These are phyloP conservation scores for Akanthomyces muscarius DNA, from an alignment of 2,329 filamentous ascomycete genomes.

Conservation along the genomic window DNA sequence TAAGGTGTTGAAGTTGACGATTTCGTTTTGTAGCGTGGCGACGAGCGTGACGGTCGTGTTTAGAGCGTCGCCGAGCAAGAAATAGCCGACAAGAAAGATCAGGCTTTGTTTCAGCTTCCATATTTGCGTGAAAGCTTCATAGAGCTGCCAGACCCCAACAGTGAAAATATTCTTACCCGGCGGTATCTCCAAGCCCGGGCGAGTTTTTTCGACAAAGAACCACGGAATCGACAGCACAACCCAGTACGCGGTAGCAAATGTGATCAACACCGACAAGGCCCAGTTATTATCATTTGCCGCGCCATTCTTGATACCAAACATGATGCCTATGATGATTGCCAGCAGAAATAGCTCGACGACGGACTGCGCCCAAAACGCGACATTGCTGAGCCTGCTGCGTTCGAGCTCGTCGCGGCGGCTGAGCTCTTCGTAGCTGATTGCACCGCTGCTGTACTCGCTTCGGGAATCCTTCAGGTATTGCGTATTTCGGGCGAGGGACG, in stretches of 20 bases:
- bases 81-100: slow-evolving; percentile 62
- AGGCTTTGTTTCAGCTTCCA: slow-evolving; percentile 63
- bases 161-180: slow-evolving; percentile 44
- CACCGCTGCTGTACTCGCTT: slow-evolving; percentile 33
- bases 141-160: slow-evolving; percentile 59
- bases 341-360: slow-evolving; percentile 58
- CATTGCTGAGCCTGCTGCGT: slow-evolving; percentile 59
- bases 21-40: slow-evolving; percentile 58
- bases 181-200: slow-evolving; percentile 49
- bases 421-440: slow-evolving; percentile 55
- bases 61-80: slow-evolving; percentile 63
- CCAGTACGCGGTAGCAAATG: slow-evolving; percentile 62
- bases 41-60: slow-evolving; percentile 71
- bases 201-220: slow-evolving; percentile 61
- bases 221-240: slow-evolving; percentile 60
- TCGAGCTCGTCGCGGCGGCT: slow-evolving; percentile 58
- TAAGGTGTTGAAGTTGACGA: slow-evolving; percentile 58
- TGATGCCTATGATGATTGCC: slow-evolving; percentile 59
- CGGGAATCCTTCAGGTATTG: slow-evolving; percentile 30
- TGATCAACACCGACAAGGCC: slow-evolving; percentile 60
- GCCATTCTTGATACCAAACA: slow-evolving; percentile 58
- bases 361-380: slow-evolving; percentile 62
- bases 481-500: slow-evolving; percentile 34
- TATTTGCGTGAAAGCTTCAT: slow-evolving; percentile 53
- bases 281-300: slow-evolving; percentile 60